A percentile compares a stretch with the other conserved stretches of the same genome.
These are phyloP conservation scores for Phylloporus sp. DNA, from an alignment of 768 basidiomycete genomes.

Conservation along the genomic window DNA sequence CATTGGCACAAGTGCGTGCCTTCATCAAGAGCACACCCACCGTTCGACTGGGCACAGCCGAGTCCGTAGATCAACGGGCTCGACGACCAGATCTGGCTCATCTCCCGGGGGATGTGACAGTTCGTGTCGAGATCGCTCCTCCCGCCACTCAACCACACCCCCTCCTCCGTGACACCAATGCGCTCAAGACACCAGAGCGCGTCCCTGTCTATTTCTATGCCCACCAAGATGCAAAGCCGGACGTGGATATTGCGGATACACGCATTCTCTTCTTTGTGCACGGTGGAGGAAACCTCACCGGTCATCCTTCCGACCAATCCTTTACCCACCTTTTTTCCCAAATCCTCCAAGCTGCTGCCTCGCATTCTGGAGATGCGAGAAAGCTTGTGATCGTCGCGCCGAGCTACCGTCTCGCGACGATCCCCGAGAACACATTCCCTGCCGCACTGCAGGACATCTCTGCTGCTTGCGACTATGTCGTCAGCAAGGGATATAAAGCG, in stretches of 20 bases:
- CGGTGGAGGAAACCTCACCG: slow-evolving; percentile 17
- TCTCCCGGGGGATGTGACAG: background rate
- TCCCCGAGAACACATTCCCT: slow-evolving; percentile 21
- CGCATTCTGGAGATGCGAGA: background rate
- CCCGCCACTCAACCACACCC: background rate
- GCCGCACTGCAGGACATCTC: slow-evolving; percentile 21
- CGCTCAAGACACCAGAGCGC: background rate
- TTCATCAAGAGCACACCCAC: background rate
- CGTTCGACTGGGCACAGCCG: background rate
- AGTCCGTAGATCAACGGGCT: background rate
- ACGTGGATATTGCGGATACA: background rate
- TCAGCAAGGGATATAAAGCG: slow-evolving; percentile 18
- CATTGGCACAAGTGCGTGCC: background rate
- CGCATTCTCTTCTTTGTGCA: slow-evolving; percentile 22
- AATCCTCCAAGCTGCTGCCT: slow-evolving; percentile 9
- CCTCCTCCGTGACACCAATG: background rate
- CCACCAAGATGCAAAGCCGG: background rate
- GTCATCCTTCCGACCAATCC: slow-evolving; percentile 10
- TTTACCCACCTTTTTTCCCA: slow-evolving; percentile 6
- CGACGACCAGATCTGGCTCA: background rate
- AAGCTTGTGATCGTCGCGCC: slow-evolving; percentile 18
- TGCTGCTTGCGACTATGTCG: slow-evolving; percentile 24
- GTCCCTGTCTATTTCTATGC: slow-evolving; percentile 13
- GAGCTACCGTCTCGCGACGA: slow-evolving; percentile 22
- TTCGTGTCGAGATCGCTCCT: slow-evolving; percentile 1